phyloP scores from a whole-genome alignment of 208 protist genomes.

The Trypanosoma cruzi region DNA sequence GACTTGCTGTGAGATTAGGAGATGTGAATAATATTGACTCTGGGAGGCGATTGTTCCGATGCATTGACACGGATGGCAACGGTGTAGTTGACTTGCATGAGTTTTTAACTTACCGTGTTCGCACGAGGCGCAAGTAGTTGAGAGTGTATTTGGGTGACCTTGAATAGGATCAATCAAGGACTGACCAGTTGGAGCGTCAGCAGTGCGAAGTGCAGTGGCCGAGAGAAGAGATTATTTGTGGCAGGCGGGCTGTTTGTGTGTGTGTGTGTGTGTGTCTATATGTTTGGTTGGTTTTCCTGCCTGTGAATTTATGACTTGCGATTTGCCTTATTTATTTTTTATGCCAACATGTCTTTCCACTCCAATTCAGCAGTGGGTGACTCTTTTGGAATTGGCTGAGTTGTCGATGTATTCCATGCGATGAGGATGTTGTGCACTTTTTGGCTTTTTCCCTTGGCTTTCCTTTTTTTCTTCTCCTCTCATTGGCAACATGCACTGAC shows the following conservation, averaged over 20 bases:
- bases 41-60: slow-evolving; percentile 51
- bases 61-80: slow-evolving; percentile 52
- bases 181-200: too few species aligned
- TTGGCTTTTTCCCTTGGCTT: too few species aligned
- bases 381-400: too few species aligned
- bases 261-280: background rate
- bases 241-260: too few species aligned
- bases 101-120: slow-evolving; percentile 69
- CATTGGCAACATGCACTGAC: background rate
- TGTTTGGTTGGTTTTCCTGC: background rate
- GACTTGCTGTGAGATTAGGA: slow-evolving; percentile 44
- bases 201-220: too few species aligned
- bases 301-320: slow-evolving; percentile 6
- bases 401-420: too few species aligned
- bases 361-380: too few species aligned
- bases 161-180: too few species aligned
- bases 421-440: too few species aligned
- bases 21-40: slow-evolving; percentile 40
- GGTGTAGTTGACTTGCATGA: slow-evolving; percentile 72
- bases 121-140: slow-evolving; percentile 17
- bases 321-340: slow-evolving; percentile 29
- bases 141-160: background rate
- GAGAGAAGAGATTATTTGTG: too few species aligned
- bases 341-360: background rate
- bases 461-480: too few species aligned